Base-by-base conservation (phyloP, 805 yeast species). In the Yamadazyma tumulicola region DNA sequence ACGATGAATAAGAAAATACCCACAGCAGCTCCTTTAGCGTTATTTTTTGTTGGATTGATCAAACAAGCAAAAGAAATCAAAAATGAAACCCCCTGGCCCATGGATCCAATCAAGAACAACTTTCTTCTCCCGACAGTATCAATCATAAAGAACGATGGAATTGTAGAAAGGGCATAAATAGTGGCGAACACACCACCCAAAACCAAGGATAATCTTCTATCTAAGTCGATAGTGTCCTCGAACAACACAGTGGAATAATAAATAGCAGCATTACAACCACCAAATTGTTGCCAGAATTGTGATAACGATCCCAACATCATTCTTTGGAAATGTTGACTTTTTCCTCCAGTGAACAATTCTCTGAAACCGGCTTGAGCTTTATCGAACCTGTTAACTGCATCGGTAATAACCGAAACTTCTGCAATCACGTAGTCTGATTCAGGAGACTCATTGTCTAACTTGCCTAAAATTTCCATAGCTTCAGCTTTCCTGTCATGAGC, bases 211-310 rank as follows among this genome's bases (percentile, higher is more conserved):
- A 76, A 59, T 54, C 75, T 68, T 55, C 75, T 65, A 19, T 59
- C 61, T 42, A 71, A 58, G 38, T 70, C 71, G 48, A 79, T 71
- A 1, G 88, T 73, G 41, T 65, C 69, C 41, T 75, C 74, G 59
- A 89, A 87, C 59, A 88, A 85, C 48, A 80, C 74, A 19, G 91
- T 87, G 16, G 96, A 95, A 56, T 83, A 89, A 64, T 89, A 89
- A 52, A 89, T 86, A 43, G 88, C 85, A 55, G 89, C 88, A 64
- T 89, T 88, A 49, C 87, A 81, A 41, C 97, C 97, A 12, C 95
- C 79, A 53, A 87, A 78, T 65, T 89, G 97, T 62, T 91, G 97
- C 55, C 86, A 69, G 12, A 86, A 81, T 60, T 86, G 95, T 25
- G 84, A 50, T 4, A 71, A 59, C 37, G 81, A 71, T 41, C 95